Base-by-base conservation (phyloP, 1,284 basidiomycete genomes). In the Melampsora americana region DNA sequence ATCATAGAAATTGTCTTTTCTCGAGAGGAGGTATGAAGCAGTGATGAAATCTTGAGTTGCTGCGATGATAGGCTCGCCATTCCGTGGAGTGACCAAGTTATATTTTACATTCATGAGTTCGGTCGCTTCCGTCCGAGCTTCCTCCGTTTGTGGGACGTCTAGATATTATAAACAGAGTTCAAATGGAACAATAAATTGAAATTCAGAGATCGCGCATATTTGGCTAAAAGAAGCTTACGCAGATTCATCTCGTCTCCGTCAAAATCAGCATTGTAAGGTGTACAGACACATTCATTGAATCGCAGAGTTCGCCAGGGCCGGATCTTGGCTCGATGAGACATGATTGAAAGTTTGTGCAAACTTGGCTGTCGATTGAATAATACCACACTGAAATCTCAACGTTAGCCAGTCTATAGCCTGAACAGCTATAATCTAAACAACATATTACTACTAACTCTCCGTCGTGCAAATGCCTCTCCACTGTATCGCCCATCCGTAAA, bases 211-310 rank as follows among this genome's bases (percentile, higher is more conserved):
- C 12, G 1, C 4, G 35, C 35, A 39, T 14, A 59, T 16, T 12
- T 23, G 4, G 18, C 20, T 23, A 3, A 59, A 59, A 59, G 53
- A 59, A 12, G 39, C 59, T 69, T 69, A 77, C 74, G 95, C 81
- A 99, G 86, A 84, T 99, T 99, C 96, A 99, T 99, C 84, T 99
- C 96, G 83, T 99, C 96, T 79, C 96, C 96, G 82, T 99, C 96
- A 81, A 99, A 99, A 85, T 99, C 96, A 72, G 96, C 96, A 82
- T 98, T 98, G 85, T 99, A 99, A 1, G 96, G 96, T 69, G 93
- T 95, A 84, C 96, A 99, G 11, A 96, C 96, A 88, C 96, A 99
- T 83, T 99, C 96, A 83, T 99, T 99, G 77, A 99, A 86, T 66
- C 96, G 89, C 86, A 99, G 97, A 0, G 96, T 94, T 79, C 95